These are phyloP conservation scores for Fusarium aywerte DNA, from an alignment of 2,329 filamentous ascomycete genomes.

Conservation along the genomic window DNA sequence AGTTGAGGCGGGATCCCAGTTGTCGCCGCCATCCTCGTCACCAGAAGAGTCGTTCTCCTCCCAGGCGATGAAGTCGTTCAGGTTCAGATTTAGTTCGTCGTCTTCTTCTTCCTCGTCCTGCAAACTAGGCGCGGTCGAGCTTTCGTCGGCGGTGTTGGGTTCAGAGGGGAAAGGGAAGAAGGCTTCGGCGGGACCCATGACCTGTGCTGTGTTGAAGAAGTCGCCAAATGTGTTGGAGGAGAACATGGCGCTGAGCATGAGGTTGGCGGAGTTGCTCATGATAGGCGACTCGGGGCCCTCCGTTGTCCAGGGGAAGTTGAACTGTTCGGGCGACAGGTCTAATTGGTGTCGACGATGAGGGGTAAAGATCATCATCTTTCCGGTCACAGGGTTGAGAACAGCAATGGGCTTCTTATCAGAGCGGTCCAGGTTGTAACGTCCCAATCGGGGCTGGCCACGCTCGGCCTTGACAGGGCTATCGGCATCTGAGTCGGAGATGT, in stretches of 20 bases:
- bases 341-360: constrained; percentile 61
- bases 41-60: constrained; percentile 68
- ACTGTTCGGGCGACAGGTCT: constrained; percentile 66
- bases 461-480: constrained; percentile 59
- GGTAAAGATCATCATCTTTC: constrained; percentile 73
- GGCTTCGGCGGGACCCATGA: constrained; percentile 78
- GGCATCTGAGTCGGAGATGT: constrained; percentile 62
- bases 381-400: constrained; percentile 66
- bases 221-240: constrained; percentile 66
- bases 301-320: constrained; percentile 60
- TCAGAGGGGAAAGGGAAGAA: constrained; percentile 78
- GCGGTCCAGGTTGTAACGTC: constrained; percentile 65
- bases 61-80: constrained; percentile 80
- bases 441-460: constrained; percentile 64
- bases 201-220: constrained; percentile 69
- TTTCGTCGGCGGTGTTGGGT: constrained; percentile 64
- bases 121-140: constrained; percentile 51
- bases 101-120: constrained; percentile 70
- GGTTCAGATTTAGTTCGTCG: constrained; percentile 70
- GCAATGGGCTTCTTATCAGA: constrained; percentile 67
- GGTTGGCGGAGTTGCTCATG: constrained; percentile 73
- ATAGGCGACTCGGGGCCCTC: constrained; percentile 64
- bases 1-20: constrained; percentile 63
- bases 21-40: constrained; percentile 66
- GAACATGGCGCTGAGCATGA: constrained; percentile 82